These are phyloP conservation scores for Toxicodendron radicans DNA, from an alignment of 345 rosid species.

Conservation along the genomic window DNA sequence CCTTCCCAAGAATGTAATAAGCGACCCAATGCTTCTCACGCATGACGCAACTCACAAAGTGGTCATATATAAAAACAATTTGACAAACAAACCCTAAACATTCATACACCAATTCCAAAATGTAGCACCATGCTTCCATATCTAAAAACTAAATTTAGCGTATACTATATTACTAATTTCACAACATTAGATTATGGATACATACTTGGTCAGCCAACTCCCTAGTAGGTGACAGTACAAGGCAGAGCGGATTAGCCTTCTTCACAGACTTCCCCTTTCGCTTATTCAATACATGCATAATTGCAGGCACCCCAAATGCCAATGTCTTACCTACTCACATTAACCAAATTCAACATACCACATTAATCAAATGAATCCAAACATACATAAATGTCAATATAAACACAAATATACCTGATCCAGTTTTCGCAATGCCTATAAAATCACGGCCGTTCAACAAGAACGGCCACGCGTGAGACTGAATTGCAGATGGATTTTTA, in stretches of 20 bases:
- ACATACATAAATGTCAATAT: neutral
- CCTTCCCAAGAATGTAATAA: no score
- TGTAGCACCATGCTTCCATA: neutral
- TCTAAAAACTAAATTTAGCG: neutral
- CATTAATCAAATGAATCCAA: neutral
- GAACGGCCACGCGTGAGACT: constrained; percentile 94
- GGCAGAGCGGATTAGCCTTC: constrained; percentile 71
- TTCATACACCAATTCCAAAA: neutral
- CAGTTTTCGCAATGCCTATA: constrained; percentile 92
- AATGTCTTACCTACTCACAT: constrained; percentile 69
- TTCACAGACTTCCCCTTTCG: constrained; percentile 54
- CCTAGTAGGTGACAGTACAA: constrained; percentile 93
- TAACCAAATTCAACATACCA: neutral
- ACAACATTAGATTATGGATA: neutral
- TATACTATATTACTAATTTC: neutral
- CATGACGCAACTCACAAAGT: no score
- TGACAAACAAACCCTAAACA: no score
- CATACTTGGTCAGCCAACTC: constrained; percentile 93
- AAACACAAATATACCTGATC: constrained; percentile 64
- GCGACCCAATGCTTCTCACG: no score
- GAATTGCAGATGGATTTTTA: constrained; percentile 82
- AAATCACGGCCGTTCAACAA: constrained; percentile 87
- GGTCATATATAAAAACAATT: no score
- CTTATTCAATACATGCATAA: constrained; percentile 76
- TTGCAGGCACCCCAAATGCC: constrained; percentile 88